Conservation (phyloP, 345 rosid species). For the Ceriops zippeliana region DNA sequence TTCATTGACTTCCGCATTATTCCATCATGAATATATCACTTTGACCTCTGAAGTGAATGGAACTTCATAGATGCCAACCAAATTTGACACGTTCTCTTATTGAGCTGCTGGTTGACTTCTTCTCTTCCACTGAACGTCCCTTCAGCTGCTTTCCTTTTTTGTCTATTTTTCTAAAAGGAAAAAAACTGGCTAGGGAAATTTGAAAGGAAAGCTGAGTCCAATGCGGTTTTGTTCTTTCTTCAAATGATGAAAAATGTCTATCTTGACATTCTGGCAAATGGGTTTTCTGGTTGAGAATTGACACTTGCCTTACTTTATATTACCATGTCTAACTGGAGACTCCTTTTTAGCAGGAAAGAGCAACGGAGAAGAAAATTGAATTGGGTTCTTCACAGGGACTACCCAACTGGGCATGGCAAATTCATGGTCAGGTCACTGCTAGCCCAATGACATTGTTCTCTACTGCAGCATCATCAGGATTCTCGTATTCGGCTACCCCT, state of each 20-base stretch:
- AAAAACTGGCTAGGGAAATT: no score
- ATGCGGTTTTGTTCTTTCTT: no score
- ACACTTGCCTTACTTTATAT: neutral
- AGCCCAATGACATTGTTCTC: constrained; percentile 52
- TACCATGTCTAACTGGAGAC: neutral
- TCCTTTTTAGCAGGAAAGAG: constrained; percentile 48
- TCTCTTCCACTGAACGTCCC: no score
- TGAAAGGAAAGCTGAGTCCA: no score
- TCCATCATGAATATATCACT: neutral
- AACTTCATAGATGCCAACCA: neutral
- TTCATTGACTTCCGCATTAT: neutral
- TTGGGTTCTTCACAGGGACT: constrained; percentile 41
- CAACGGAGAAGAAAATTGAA: constrained; percentile 39
- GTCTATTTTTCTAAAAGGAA: no score
- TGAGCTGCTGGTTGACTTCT: no score
- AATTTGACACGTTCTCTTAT: neutral
- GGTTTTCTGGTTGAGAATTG: neutral
- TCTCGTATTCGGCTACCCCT: constrained; percentile 67
- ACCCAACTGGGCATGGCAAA: constrained; percentile 69
- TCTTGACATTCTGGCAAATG: neutral
- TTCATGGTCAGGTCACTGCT: constrained; percentile 50
- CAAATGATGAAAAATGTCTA: neutral
- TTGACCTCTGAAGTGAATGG: neutral
- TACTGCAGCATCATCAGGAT: constrained; percentile 99
- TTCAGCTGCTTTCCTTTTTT: no score